Evolutionary conservation across 345 rosid genomes (phyloP), one percentile per base, ranked within the genome.

Genomic region (Jatropha curcas): DNA sequence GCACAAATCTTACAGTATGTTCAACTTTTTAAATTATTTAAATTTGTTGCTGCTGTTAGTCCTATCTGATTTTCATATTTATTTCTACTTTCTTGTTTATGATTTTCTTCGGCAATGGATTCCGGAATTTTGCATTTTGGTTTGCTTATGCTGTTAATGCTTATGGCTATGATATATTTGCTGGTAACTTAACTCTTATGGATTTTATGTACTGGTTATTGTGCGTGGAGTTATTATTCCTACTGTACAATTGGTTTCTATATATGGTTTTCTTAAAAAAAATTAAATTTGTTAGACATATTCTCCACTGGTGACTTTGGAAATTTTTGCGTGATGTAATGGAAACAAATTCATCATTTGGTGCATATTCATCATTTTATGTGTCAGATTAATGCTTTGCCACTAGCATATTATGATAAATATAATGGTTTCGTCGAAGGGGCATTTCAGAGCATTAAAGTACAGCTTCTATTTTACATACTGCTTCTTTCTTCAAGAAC

Each of bases 1-100:
- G 98, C 84, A 92, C 98, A 65, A 95, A 95, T 81, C 92, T 91
- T 65, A 70, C 51, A 90, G 99, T 95, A 88, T 67, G 64, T 19
- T 62, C 68, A 27, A 13, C 46, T 13, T 43, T 50, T 43, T 43
- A 30, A 46, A 22, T 64, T 28, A 25, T 64, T 41, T 1, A 14
- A 60, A 60, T 1, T 55, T 35, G 30, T 20, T n/a, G n/a, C n/a
- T n/a, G n/a, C n/a, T n/a, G n/a, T n/a, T n/a, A n/a, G n/a, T n/a
- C n/a, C n/a, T n/a, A n/a, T n/a, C n/a, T n/a, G n/a, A n/a, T n/a
- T n/a, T n/a, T n/a, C 0, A 37, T 37, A 10, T 37, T 37, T 37
- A 37, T 37, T 37, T 37, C 41, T 10, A 37, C 41, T 37, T 37
- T 3, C 41, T 37, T 24, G 13, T 14, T 31, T 4, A 25, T 57